Evolutionary conservation across 2,329 filamentous ascomycete genomes (phyloP).

Genomic region (Talaromyces atroroseus): DNA sequence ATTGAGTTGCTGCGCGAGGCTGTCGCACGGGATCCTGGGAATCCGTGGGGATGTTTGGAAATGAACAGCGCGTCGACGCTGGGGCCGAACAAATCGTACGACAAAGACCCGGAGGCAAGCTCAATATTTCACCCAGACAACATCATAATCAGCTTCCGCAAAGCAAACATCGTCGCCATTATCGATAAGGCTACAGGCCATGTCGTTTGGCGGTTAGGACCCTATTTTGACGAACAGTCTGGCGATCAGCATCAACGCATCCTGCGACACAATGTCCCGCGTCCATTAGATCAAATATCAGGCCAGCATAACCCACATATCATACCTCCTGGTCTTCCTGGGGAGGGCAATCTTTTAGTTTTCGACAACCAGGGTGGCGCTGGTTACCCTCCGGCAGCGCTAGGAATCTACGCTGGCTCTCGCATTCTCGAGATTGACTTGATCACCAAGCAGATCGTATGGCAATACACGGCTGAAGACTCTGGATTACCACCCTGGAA

Average conservation of each 20-base stretch:
- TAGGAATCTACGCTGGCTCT: neutral
- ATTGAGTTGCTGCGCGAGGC: neutral
- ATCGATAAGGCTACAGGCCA: neutral
- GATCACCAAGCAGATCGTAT: slow-evolving; percentile 1
- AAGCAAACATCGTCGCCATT: neutral
- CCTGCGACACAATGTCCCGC: neutral
- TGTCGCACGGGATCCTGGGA: neutral
- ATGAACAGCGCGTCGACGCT: slow-evolving; percentile 1
- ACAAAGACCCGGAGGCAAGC: neutral
- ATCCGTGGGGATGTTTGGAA: neutral
- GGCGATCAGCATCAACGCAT: slow-evolving; percentile 2
- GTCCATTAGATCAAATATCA: neutral
- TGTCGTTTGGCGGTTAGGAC: neutral
- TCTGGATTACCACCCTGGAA: neutral
- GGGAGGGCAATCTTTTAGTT: neutral
- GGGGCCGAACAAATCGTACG: neutral
- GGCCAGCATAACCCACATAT: slow-evolving; percentile 1
- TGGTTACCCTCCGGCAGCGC: neutral
- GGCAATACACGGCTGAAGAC: slow-evolving; percentile 1
- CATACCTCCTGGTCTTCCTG: neutral
- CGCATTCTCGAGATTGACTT: slow-evolving; percentile 1
- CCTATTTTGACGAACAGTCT: neutral
- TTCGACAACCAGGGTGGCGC: neutral
- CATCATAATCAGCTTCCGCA: neutral
- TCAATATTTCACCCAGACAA: neutral